Conservation (phyloP, 2,329 filamentous ascomycete genomes). For the Byssoonygena ceratinophila region DNA sequence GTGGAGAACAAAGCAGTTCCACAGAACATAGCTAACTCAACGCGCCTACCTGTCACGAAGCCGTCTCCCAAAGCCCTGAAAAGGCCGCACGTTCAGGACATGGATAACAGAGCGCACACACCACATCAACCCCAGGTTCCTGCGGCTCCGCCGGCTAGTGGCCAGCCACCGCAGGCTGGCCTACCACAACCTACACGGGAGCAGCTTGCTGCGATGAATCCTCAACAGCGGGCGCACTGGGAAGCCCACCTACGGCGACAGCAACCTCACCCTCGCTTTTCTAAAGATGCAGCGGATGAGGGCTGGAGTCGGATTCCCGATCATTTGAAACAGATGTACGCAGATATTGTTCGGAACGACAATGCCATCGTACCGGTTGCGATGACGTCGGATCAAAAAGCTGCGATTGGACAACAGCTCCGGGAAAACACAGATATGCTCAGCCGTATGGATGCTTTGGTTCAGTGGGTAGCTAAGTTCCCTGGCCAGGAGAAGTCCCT, state of each 20-base stretch:
- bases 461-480: slow-evolving; percentile 32
- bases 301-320: slow-evolving; percentile 33
- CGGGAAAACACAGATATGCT: slow-evolving; percentile 35
- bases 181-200: slow-evolving; percentile 25
- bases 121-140: slow-evolving; percentile 22
- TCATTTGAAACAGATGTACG: slow-evolving; percentile 31
- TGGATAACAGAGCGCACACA: slow-evolving; percentile 28
- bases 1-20: neutral
- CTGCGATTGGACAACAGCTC: slow-evolving; percentile 32
- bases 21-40: slow-evolving; percentile 19
- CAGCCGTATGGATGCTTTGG: slow-evolving; percentile 34
- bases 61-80: slow-evolving; percentile 33
- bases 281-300: slow-evolving; percentile 29
- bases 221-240: slow-evolving; percentile 33
- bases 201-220: slow-evolving; percentile 31
- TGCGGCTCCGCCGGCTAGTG: slow-evolving; percentile 17
- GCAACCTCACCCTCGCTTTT: slow-evolving; percentile 27
- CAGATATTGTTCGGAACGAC: slow-evolving; percentile 29
- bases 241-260: slow-evolving; percentile 31
- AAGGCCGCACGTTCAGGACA: slow-evolving; percentile 38
- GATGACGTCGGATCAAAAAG: slow-evolving; percentile 32
- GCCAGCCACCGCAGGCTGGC: slow-evolving; percentile 18
- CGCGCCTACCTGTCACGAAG: slow-evolving; percentile 24
- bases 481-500: slow-evolving; percentile 33
- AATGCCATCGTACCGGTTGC: slow-evolving; percentile 25